A percentile compares a stretch with the other conserved stretches of the same genome.
phyloP scores from a whole-genome alignment of 805 yeast species.

The Ogataea nonfermentans region DNA sequence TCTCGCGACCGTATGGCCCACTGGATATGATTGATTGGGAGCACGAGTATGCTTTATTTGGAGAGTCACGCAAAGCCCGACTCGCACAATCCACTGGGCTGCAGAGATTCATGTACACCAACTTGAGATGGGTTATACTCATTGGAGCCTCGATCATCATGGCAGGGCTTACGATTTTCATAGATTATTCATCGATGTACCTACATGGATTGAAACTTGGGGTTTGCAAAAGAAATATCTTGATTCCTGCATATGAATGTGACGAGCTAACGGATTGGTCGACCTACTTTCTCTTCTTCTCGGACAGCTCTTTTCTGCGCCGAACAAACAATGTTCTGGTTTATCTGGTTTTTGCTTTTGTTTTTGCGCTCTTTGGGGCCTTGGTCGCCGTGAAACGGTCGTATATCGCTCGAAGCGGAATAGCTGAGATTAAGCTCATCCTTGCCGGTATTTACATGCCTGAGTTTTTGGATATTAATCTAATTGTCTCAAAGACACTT shows the following conservation, averaged over 20 bases:
- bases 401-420: conserved; percentile 56
- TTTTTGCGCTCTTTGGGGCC: conserved; percentile 41
- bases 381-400: conserved; percentile 33
- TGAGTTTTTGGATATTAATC: conserved; percentile 48
- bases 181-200: conserved; percentile 50
- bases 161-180: conserved; percentile 47
- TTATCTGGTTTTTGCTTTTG: conserved; percentile 37
- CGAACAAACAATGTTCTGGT: conserved; percentile 34
- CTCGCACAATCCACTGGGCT: conserved; percentile 1
- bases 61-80: conserved; percentile 14
- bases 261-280: conserved; percentile 34
- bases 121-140: conserved; percentile 49
- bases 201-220: conserved; percentile 55
- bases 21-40: conserved; percentile 53
- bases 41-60: conserved; percentile 36
- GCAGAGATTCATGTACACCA: conserved; percentile 17
- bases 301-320: conserved; percentile 24
- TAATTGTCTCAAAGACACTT: conserved; percentile 53
- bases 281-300: conserved; percentile 31
- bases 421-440: conserved; percentile 68
- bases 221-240: conserved; percentile 38
- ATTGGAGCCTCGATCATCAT: conserved; percentile 43
- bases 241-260: conserved; percentile 34
- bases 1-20: conserved; percentile 34
- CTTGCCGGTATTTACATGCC: conserved; percentile 61